Evolutionary conservation across 768 basidiomycete species (phyloP).

Genomic region (Collybia mongolica): DNA sequence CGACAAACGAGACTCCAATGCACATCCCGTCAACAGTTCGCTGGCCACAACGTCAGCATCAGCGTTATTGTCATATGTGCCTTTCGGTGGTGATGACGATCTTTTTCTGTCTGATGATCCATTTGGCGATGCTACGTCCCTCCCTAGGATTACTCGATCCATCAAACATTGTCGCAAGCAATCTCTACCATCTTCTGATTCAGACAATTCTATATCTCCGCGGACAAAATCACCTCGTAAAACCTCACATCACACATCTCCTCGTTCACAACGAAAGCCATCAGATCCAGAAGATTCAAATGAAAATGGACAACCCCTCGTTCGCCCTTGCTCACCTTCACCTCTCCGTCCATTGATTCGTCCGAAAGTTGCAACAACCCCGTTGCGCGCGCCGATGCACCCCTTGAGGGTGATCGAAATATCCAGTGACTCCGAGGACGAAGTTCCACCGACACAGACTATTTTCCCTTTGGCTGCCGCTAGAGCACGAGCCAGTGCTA

Average conservation of each 20-base stretch:
- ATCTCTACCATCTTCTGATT: slow-evolving; percentile 18
- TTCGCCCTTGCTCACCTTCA: slow-evolving; percentile 6
- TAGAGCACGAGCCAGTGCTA: slow-evolving; percentile 9
- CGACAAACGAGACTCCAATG: slow-evolving; percentile 9
- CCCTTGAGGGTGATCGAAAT: slow-evolving; percentile 29
- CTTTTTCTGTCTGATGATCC: slow-evolving; percentile 13
- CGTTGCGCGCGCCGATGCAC: neutral
- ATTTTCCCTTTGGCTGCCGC: slow-evolving; percentile 12
- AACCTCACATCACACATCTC: slow-evolving; percentile 13
- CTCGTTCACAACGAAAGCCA: slow-evolving; percentile 4
- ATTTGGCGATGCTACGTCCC: neutral
- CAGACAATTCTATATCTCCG: slow-evolving; percentile 4
- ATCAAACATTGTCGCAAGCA: slow-evolving; percentile 5
- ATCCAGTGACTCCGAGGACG: slow-evolving; percentile 35
- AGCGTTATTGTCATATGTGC: neutral
- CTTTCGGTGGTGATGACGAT: slow-evolving; percentile 5
- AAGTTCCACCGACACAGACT: neutral
- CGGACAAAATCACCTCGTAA: slow-evolving; percentile 19
- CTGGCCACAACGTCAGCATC: slow-evolving; percentile 1
- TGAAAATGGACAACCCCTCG: neutral
- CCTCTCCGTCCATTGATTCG: neutral
- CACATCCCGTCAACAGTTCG: slow-evolving; percentile 11
- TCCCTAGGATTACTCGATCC: neutral
- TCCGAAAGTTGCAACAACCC: neutral
- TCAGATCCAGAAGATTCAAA: no score